Base-by-base conservation (phyloP, 225 moss, liverwort and hornwort genomes). In the Straminergon stramineum region DNA sequence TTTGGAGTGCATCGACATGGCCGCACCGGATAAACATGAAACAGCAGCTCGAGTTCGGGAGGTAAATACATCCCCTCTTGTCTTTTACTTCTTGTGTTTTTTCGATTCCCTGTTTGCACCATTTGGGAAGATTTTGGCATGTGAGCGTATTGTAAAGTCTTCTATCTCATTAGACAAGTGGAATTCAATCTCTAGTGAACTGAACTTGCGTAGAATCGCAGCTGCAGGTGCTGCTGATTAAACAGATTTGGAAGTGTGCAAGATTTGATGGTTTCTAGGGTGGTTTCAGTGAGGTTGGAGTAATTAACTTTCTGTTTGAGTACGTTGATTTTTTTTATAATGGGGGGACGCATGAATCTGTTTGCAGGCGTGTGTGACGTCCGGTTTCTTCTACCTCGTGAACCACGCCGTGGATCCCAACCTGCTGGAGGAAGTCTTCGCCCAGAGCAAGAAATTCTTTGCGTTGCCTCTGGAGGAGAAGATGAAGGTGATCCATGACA, bases 381-480 rank as follows among this genome's bases (percentile, higher is more conserved):
- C 92, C 4, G 97, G 97, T 4, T 98, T 98, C 84, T 98, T 98
- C 89, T 98, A 98, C 87, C 92, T 98, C 45, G 91, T 96, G 90
- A 97, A 96, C 41, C 96, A 97, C 91, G 96, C 96, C 57, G 82
- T 98, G 74, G 91, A 94, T 51, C n/a, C 88, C 57, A 39, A 83
- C 21, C 64, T 97, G 48, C 83, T 96, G 23, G 94, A 94, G 67
- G 93, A 92, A 26, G 88, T 94, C 15, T 92, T 98, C 63, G 55
- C 71, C 13, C 95, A 97, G 89, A 94, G 95, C 84, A 94, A 89
- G 87, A 93, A 89, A 35, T 98, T 97, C 70, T 96, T 98, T 61
- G 91, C 93, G 27, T 86, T 97, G 43, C 94, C 97, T 4, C 45
- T 96, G 82, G 95, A 92, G 89, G 95, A 98, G 41, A 98, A 98